A percentile compares a stretch with the other conserved stretches of the same genome.
phyloP scores from a whole-genome alignment of 2,329 filamentous ascomycete species.

The Colletotrichum sp. region DNA sequence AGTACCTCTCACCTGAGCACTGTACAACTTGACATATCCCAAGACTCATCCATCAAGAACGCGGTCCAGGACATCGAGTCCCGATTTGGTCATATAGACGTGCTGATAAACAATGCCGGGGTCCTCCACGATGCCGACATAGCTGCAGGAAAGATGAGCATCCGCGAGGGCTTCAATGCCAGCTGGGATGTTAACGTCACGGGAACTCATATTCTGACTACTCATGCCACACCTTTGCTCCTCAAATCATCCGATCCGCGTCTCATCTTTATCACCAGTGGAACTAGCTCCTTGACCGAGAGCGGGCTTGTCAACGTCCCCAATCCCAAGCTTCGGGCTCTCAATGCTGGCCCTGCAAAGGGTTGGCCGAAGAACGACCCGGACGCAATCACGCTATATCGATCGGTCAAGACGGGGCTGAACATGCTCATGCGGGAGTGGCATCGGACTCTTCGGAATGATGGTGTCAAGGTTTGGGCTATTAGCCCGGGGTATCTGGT shows the following conservation, averaged over 20 bases:
- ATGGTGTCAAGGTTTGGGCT: neutral
- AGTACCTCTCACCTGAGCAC: neutral
- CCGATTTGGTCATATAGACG: conserved; percentile 51
- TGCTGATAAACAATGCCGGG: conserved; percentile 63
- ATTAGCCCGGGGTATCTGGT: neutral
- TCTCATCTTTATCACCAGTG: neutral
- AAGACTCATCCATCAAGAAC: conserved; percentile 34
- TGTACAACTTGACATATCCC: conserved; percentile 20
- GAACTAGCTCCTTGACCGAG: neutral
- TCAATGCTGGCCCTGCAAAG: neutral
- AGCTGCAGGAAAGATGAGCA: neutral
- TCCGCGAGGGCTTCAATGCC: neutral
- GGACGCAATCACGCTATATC: neutral
- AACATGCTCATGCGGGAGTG: neutral
- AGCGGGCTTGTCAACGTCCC: neutral
- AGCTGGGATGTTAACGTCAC: neutral
- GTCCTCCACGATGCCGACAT: neutral
- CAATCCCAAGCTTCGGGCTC: neutral
- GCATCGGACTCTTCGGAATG: neutral
- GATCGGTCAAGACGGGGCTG: neutral
- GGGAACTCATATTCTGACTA: neutral
- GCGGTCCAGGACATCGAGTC: conserved; percentile 46
- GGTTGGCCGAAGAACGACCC: neutral
- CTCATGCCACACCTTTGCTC: neutral
- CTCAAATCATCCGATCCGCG: neutral